Conservation (phyloP, 2,329 filamentous ascomycete species). For the Paramyrothecium sp. region DNA sequence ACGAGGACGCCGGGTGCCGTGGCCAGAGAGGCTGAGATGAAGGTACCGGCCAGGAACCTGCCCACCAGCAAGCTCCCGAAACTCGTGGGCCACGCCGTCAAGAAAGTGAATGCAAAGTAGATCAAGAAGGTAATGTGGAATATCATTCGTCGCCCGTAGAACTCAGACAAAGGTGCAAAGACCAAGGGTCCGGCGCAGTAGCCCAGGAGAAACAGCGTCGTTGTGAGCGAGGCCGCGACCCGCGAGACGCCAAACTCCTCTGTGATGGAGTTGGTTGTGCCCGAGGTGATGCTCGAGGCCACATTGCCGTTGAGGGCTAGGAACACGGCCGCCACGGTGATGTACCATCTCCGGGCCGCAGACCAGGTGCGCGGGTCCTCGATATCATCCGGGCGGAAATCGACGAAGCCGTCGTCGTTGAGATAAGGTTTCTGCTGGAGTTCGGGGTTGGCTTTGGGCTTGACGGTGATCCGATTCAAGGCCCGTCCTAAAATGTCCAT, state of each 20-base stretch:
- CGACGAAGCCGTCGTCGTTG: constrained; percentile 48
- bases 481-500: no score
- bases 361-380: constrained; percentile 51
- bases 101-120: constrained; percentile 34
- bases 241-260: constrained; percentile 42
- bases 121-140: constrained; percentile 38
- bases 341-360: constrained; percentile 31
- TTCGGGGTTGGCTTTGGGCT: not conserved
- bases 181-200: constrained; percentile 53
- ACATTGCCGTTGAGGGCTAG: constrained; percentile 56
- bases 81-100: constrained; percentile 46
- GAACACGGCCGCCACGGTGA: constrained; percentile 40
- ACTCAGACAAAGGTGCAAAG: constrained; percentile 51
- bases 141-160: constrained; percentile 46
- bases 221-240: constrained; percentile 41
- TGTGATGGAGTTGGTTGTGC: constrained; percentile 26
- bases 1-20: constrained; percentile 51
- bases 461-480: not conserved
- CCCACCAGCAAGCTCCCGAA: constrained; percentile 52
- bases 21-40: constrained; percentile 47
- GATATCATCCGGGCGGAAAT: constrained; percentile 49
- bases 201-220: constrained; percentile 47
- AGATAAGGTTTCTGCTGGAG: constrained; percentile 31
- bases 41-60: constrained; percentile 54
- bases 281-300: constrained; percentile 34